Evolutionary conservation across 148 eudicot species (phyloP).

Genomic region (Nepenthes mirabilis): DNA sequence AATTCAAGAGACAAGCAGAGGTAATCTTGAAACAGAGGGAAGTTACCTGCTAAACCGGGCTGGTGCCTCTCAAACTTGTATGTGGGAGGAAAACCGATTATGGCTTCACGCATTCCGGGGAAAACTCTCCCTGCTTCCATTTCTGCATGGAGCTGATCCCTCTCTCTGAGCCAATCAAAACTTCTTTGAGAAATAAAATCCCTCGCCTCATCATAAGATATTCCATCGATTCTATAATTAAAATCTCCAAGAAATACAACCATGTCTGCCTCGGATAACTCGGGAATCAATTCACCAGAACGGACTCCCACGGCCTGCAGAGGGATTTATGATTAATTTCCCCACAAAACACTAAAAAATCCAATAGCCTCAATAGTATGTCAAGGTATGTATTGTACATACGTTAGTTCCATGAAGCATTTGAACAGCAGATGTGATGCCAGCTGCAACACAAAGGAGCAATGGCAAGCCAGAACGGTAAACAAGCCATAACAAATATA

Average conservation of each 20-base stretch:
- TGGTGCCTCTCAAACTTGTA: slow-evolving; percentile 86
- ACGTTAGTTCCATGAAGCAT: slow-evolving; percentile 55
- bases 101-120: slow-evolving; percentile 97
- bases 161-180: slow-evolving; percentile 93
- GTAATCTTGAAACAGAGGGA: background rate
- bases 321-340: background rate
- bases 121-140: slow-evolving; percentile 93
- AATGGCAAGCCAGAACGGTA: slow-evolving; percentile 43
- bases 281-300: slow-evolving; percentile 50
- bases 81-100: slow-evolving; percentile 80
- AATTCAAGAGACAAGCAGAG: background rate
- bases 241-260: slow-evolving; percentile 92
- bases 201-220: slow-evolving; percentile 96
- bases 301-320: slow-evolving; percentile 37
- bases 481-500: slow-evolving; percentile 36
- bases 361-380: background rate
- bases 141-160: slow-evolving; percentile 79
- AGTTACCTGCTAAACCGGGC: slow-evolving; percentile 83
- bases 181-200: slow-evolving; percentile 94
- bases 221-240: slow-evolving; percentile 85
- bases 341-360: too few relatives aligned
- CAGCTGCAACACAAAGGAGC: slow-evolving; percentile 67
- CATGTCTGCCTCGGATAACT: slow-evolving; percentile 94
- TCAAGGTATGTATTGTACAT: slow-evolving; percentile 11
- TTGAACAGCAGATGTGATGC: slow-evolving; percentile 57